Conservation (phyloP, 306 rosid species). For the Cajanus cajan region DNA sequence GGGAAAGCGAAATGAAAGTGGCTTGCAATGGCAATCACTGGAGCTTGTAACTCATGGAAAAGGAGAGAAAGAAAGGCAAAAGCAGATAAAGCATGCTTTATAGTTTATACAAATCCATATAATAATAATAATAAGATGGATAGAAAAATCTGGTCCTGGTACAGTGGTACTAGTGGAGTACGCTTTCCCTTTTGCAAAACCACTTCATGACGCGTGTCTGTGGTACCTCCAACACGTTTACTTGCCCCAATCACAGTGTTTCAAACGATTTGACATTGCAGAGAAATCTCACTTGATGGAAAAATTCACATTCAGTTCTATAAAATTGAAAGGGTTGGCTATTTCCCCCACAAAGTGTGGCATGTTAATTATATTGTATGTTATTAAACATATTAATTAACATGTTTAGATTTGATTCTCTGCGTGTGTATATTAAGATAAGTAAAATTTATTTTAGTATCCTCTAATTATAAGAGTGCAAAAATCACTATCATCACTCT, state of each 20-base stretch:
- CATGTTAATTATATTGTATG: no score
- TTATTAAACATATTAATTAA: no score
- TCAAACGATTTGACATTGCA: not conserved
- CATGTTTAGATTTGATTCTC: no score
- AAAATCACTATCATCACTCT: no score
- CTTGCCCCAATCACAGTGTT: not conserved
- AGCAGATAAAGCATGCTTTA: conserved; percentile 8
- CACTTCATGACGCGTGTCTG: not conserved
- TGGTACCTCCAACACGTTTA: not conserved
- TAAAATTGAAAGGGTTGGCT: no score
- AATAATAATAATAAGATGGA: not conserved
- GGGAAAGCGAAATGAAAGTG: conserved; percentile 16
- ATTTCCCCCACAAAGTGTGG: no score
- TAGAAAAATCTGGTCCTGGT: not conserved
- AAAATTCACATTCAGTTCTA: not conserved
- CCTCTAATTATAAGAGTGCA: no score
- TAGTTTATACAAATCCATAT: not conserved
- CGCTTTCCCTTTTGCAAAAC: not conserved
- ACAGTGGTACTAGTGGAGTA: not conserved
- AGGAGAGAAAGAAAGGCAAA: not conserved
- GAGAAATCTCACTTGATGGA: not conserved
- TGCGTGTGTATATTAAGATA: no score
- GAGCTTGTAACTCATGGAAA: not conserved
- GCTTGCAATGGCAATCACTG: not conserved
- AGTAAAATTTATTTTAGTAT: no score